phyloP scores from a whole-genome alignment of 2,329 filamentous ascomycete genomes.

The Zymoseptoria crescenta region DNA sequence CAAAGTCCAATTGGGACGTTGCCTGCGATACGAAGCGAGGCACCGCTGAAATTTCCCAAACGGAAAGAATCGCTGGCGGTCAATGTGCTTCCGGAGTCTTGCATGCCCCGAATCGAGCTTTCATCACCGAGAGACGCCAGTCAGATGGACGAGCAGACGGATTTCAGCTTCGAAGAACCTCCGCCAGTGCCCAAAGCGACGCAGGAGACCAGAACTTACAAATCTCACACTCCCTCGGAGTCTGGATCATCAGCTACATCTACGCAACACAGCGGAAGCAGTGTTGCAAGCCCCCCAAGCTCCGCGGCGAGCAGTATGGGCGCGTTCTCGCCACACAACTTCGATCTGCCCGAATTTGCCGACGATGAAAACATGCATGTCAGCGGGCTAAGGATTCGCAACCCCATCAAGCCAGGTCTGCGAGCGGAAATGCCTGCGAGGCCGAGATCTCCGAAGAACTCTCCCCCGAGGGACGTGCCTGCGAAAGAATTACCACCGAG shows the following conservation, averaged over 20 bases:
- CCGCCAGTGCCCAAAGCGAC: constrained; percentile 28
- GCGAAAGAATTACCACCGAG: neutral
- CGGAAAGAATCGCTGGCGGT: neutral
- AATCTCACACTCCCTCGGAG: constrained; percentile 23
- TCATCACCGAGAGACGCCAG: constrained; percentile 13
- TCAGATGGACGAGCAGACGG: constrained; percentile 17
- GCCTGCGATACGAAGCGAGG: constrained; percentile 15
- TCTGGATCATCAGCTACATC: constrained; percentile 26
- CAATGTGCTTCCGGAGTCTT: constrained; percentile 6
- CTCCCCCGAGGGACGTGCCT: neutral
- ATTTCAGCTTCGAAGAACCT: constrained; percentile 24
- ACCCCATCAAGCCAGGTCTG: constrained; percentile 19
- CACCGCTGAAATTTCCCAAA: constrained; percentile 10
- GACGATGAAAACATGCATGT: constrained; percentile 23
- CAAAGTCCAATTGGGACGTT: neutral
- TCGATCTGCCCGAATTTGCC: constrained; percentile 9
- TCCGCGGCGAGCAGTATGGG: constrained; percentile 29
- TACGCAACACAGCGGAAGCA: constrained; percentile 19
- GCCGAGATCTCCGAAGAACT: neutral
- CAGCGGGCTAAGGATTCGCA: constrained; percentile 17
- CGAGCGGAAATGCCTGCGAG: constrained; percentile 18
- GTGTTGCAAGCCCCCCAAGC: constrained; percentile 23
- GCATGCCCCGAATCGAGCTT: constrained; percentile 2
- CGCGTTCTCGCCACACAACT: constrained; percentile 17
- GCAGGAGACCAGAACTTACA: constrained; percentile 20